A percentile compares a stretch with the other conserved stretches of the same genome.
phyloP scores from a whole-genome alignment of 2,329 filamentous ascomycete species.

The Simplicillium aogashimaense region DNA sequence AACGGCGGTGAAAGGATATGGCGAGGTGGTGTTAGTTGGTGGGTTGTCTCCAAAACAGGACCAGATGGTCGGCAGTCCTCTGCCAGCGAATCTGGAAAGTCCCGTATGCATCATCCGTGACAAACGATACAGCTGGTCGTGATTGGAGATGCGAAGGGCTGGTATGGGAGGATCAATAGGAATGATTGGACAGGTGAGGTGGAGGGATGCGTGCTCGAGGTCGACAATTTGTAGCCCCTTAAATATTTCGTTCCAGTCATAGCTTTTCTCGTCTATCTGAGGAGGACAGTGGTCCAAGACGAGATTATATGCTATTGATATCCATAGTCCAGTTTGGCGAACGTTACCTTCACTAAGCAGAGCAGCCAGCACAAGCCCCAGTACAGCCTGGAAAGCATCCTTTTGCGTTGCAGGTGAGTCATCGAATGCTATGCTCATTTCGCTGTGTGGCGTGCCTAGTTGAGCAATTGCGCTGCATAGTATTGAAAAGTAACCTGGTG shows the following conservation, averaged over 20 bases:
- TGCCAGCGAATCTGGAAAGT: slow-evolving; percentile 28
- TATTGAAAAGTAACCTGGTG: slow-evolving; percentile 26
- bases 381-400: slow-evolving; percentile 30
- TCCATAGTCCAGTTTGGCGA: slow-evolving; percentile 31
- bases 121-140: slow-evolving; percentile 28
- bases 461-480: slow-evolving; percentile 28
- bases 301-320: slow-evolving; percentile 29
- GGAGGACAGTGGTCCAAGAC: slow-evolving; percentile 29
- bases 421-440: slow-evolving; percentile 14
- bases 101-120: slow-evolving; percentile 35
- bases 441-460: slow-evolving; percentile 23
- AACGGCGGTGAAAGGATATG: slow-evolving; percentile 23
- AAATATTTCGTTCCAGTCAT: slow-evolving; percentile 29
- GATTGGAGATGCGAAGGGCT: slow-evolving; percentile 23
- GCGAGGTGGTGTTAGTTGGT: slow-evolving; percentile 8
- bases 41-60: slow-evolving; percentile 22
- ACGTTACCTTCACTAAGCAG: slow-evolving; percentile 30
- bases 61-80: slow-evolving; percentile 31
- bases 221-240: slow-evolving; percentile 30
- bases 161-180: slow-evolving; percentile 27
- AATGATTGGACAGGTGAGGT: slow-evolving; percentile 28
- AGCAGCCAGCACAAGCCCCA: slow-evolving; percentile 29
- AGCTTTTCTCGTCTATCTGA: slow-evolving; percentile 23
- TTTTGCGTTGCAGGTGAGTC: slow-evolving; percentile 19
- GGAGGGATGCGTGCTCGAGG: slow-evolving; percentile 31